Conservation (phyloP, 176 grass and related monocot genomes). For the Dactylis glomerata region DNA sequence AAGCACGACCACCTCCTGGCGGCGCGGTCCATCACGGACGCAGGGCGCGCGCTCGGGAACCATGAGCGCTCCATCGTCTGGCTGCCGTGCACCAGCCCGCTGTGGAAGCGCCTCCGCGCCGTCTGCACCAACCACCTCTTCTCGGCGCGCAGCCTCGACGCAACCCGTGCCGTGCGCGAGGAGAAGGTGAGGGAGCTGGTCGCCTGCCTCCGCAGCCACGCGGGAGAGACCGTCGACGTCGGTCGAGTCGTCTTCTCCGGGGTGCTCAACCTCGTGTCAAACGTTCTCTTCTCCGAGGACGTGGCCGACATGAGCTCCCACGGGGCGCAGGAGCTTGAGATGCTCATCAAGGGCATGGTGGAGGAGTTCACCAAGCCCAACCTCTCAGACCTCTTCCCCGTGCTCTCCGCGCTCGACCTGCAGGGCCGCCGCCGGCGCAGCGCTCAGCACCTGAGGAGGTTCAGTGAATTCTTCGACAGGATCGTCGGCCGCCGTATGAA, state of each 20-base stretch:
- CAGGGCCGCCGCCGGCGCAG: constrained; percentile 45
- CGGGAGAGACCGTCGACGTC: constrained; percentile 26
- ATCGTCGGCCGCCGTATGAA: constrained; percentile 39
- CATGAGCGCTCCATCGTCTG: constrained; percentile 43
- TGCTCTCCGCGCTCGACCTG: constrained; percentile 46
- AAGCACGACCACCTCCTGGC: constrained; percentile 45
- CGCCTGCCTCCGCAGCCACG: not conserved
- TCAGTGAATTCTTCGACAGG: constrained; percentile 40
- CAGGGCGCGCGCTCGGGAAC: constrained; percentile 36
- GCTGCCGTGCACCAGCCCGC: constrained; percentile 35
- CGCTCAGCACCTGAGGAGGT: not conserved
- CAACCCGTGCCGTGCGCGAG: constrained; percentile 33
- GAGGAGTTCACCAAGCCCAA: constrained; percentile 43
- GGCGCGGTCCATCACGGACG: constrained; percentile 38
- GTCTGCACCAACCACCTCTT: constrained; percentile 42
- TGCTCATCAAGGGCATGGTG: constrained; percentile 26
- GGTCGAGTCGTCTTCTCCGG: constrained; percentile 40
- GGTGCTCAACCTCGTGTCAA: constrained; percentile 41
- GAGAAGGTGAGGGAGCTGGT: constrained; percentile 42
- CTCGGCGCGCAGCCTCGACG: constrained; percentile 45
- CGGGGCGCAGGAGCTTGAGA: constrained; percentile 45
- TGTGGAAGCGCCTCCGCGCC: constrained; percentile 55
- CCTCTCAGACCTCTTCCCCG: constrained; percentile 59
- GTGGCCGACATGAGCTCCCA: constrained; percentile 39
- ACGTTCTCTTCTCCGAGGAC: constrained; percentile 57